phyloP scores from a whole-genome alignment of 1,284 basidiomycete species.

The Cutaneotrichosporon cutaneum region DNA sequence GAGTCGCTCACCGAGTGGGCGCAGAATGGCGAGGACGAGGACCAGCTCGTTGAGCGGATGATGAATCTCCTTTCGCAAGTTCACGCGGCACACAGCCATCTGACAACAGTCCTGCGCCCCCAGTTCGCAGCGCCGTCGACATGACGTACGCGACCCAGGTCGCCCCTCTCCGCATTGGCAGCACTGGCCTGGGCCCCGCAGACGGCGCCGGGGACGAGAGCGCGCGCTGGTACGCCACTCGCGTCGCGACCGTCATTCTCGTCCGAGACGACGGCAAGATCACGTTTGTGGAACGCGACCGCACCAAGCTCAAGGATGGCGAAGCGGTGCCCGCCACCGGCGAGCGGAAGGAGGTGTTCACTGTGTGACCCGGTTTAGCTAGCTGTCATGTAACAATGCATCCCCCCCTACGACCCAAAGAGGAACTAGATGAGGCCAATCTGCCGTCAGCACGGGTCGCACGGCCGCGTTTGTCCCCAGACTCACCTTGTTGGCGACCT shows the following conservation, averaged over 20 bases:
- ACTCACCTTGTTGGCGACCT: constrained; percentile 96
- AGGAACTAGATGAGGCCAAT: constrained; percentile 54
- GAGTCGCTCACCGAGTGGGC: constrained; percentile 30
- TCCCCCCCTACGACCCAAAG: constrained; percentile 25
- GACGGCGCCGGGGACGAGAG: neutral
- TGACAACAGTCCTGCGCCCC: constrained; percentile 18
- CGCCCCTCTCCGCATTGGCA: constrained; percentile 30
- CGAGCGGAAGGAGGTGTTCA: constrained; percentile 1
- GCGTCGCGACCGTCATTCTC: constrained; percentile 47
- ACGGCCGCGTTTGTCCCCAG: constrained; percentile 3
- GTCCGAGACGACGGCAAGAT: constrained; percentile 42
- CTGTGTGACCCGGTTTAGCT: neutral
- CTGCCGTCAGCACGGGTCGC: constrained; percentile 26
- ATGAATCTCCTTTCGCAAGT: constrained; percentile 44
- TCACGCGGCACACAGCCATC: neutral
- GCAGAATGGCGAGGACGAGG: constrained; percentile 21
- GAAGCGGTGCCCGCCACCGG: constrained; percentile 12
- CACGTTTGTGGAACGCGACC: constrained; percentile 48
- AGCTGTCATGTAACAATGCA: constrained; percentile 26
- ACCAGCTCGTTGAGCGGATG: constrained; percentile 39
- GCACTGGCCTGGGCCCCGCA: neutral
- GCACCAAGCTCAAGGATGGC: constrained; percentile 33
- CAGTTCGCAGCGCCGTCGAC: constrained; percentile 17
- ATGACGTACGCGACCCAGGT: constrained; percentile 33
- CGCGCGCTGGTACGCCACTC: constrained; percentile 45